Percentiles rank a stretch among this genome's conserved stretches.
These are phyloP conservation scores for Lipomyces orientalis DNA, from an alignment of 805 yeast genomes.

Conservation along the genomic window DNA sequence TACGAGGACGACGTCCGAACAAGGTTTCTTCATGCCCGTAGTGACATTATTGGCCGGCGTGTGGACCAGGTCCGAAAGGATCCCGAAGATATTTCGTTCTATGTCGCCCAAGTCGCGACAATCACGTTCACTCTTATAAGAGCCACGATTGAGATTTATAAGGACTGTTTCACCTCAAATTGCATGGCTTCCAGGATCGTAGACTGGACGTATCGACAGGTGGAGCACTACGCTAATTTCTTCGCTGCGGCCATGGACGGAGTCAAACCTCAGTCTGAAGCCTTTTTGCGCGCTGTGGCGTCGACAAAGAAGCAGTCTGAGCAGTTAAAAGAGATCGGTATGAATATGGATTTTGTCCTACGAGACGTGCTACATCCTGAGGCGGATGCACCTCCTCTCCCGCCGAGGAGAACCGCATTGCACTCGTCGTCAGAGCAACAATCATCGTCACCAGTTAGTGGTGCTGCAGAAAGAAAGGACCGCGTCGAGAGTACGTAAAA, in stretches of 20 bases:
- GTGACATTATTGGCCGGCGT: slow-evolving; percentile 54
- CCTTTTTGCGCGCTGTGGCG: slow-evolving; percentile 22
- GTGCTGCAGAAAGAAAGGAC: neutral
- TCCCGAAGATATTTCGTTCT: slow-evolving; percentile 52
- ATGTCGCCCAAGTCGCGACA: slow-evolving; percentile 65
- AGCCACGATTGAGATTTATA: slow-evolving; percentile 62
- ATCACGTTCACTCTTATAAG: slow-evolving; percentile 66
- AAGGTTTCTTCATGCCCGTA: slow-evolving; percentile 56
- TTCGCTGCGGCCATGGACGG: slow-evolving; percentile 67
- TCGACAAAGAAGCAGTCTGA: slow-evolving; percentile 33
- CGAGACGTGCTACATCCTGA: slow-evolving; percentile 21
- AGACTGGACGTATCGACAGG: slow-evolving; percentile 76
- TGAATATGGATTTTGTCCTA: slow-evolving; percentile 37
- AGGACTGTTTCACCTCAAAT: slow-evolving; percentile 54
- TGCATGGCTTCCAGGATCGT: slow-evolving; percentile 64
- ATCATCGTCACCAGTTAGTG: neutral
- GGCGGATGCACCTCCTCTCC: neutral
- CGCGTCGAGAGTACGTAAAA: neutral
- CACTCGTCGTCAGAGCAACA: neutral
- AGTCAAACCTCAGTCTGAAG: slow-evolving; percentile 13
- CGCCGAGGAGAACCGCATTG: neutral
- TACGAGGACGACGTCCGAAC: slow-evolving; percentile 57
- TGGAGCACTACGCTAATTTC: slow-evolving; percentile 61
- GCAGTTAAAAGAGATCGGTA: slow-evolving; percentile 32
- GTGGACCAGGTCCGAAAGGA: slow-evolving; percentile 61